Evolutionary conservation across 768 basidiomycete genomes (phyloP).

Genomic region (Suillus discolor): DNA sequence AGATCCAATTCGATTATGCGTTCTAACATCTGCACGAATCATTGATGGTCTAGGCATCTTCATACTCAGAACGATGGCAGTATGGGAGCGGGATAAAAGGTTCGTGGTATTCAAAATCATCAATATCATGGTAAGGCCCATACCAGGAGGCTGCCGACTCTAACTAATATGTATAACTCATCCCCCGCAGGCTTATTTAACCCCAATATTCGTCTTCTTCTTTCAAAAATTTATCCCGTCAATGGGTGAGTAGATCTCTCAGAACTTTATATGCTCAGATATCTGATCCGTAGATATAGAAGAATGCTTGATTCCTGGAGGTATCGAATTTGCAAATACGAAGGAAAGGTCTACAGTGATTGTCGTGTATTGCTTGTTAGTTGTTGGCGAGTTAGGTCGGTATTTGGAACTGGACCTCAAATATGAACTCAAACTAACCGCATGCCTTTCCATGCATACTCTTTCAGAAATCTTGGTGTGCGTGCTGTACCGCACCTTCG

Average conservation of each 20-base stretch:
- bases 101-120: neutral
- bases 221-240: neutral
- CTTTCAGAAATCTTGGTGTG: neutral
- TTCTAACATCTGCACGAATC: neutral
- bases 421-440: neutral
- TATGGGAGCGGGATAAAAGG: neutral
- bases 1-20: neutral
- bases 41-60: neutral
- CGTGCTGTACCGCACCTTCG: neutral
- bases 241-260: neutral
- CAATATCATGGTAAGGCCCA: neutral
- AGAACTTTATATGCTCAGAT: neutral
- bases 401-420: neutral
- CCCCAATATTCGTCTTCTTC: neutral
- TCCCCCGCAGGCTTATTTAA: neutral
- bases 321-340: neutral
- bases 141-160: neutral
- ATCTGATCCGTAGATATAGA: neutral
- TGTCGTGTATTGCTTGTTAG: constrained; percentile 1
- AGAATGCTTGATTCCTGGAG: neutral
- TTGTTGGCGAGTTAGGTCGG: neutral
- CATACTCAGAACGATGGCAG: neutral
- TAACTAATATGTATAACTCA: neutral
- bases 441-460: neutral
- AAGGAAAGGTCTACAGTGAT: neutral